phyloP scores from a whole-genome alignment of 78 protist species.

The Dictyostelium capitatum region DNA sequence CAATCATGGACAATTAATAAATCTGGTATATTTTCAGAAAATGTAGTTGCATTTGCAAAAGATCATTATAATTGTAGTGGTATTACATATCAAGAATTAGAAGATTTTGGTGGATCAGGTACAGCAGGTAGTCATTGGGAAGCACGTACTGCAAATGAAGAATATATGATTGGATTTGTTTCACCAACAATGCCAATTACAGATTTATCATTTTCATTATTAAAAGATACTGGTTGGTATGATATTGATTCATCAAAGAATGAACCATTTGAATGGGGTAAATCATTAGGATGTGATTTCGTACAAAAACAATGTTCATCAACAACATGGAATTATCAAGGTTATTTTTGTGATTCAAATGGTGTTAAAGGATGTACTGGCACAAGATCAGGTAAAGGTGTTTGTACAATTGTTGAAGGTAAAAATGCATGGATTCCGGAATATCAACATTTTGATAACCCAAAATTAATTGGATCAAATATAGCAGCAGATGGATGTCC shows the following conservation, averaged over 20 bases:
- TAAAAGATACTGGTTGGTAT: conserved; percentile 64
- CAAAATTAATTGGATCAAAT: background rate
- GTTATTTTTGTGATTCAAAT: background rate
- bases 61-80: conserved; percentile 40
- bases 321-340: background rate
- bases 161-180: conserved; percentile 45
- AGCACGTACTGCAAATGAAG: conserved; percentile 21
- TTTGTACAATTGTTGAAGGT: background rate
- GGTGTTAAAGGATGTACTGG: conserved; percentile 11
- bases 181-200: conserved; percentile 35
- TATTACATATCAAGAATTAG: conserved; percentile 47
- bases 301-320: background rate
- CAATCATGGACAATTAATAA: background rate
- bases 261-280: conserved; percentile 8
- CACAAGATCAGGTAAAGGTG: conserved; percentile 12
- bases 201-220: conserved; percentile 1
- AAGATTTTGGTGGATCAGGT: conserved; percentile 64
- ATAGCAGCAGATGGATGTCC: background rate
- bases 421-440: background rate
- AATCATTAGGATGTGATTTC: conserved; percentile 1
- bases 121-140: conserved; percentile 86
- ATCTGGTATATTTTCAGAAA: background rate
- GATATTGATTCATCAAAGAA: background rate
- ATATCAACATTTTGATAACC: conserved; percentile 20
- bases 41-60: background rate